A percentile compares a stretch with the other conserved stretches of the same genome.
These are phyloP conservation scores for Haplosporangium sp. DNA, from an alignment of 371 early-diverging fungal genomes.

Conservation along the genomic window DNA sequence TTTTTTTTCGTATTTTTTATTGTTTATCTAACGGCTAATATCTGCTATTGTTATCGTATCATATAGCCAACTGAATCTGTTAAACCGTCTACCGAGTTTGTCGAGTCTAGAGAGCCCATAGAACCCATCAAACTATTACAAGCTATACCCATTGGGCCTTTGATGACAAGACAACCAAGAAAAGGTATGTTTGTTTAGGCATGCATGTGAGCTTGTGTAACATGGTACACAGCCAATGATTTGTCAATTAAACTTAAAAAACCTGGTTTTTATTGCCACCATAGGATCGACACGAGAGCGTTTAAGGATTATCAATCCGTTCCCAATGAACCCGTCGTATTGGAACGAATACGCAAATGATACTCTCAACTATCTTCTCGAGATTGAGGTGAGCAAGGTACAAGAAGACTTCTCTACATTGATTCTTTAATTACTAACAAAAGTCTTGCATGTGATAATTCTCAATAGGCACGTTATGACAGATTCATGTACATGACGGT, in stretches of 20 bases:
- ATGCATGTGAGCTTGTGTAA: constrained; percentile 19
- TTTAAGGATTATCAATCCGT: constrained; percentile 16
- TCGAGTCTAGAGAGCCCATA: not conserved
- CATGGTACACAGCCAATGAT: constrained; percentile 7
- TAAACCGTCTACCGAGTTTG: not conserved
- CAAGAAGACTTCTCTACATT: not conserved
- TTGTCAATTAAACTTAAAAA: not conserved
- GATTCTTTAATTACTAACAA: too few species aligned
- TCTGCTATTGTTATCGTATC: not conserved
- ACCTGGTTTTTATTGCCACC: not conserved
- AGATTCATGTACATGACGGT: constrained; percentile 30
- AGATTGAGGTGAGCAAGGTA: constrained; percentile 35
- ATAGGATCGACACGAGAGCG: constrained; percentile 25
- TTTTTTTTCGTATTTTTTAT: not conserved
- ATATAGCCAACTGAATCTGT: too few species aligned
- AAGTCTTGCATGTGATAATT: not conserved
- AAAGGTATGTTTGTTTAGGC: constrained; percentile 17
- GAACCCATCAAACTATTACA: not conserved
- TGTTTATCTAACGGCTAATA: constrained; percentile 3
- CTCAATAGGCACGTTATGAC: constrained; percentile 32
- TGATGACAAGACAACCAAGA: constrained; percentile 37
- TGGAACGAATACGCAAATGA: constrained; percentile 49
- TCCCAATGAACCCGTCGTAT: constrained; percentile 31
- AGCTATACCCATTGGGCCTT: constrained; percentile 14
- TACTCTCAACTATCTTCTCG: constrained; percentile 32